Base-by-base conservation (phyloP, 805 yeast genomes). In the Candida pseudofarinosa region DNA sequence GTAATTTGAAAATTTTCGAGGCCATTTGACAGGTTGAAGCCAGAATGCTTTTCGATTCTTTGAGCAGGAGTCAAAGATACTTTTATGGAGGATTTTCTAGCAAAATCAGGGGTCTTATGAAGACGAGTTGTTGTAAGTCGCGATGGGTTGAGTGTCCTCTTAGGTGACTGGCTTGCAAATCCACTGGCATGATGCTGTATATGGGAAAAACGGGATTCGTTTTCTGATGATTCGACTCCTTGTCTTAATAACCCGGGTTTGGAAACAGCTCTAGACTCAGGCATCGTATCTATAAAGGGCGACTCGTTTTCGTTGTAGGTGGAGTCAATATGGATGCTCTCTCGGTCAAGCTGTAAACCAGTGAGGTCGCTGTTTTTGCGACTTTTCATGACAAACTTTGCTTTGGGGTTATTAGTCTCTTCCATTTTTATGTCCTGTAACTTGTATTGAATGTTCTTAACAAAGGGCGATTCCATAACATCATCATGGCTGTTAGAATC, bases 51-150 rank as follows among this genome's bases (percentile, higher is more conserved):
- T 47, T 76, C 80, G 20, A 73, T 51, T 26, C 76, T 54, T 48
- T 77, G 81, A 0, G 80, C 80, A 5, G 81, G 81, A 0, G 81
- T 76, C 14, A 69, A 48, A 2, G 75, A 67, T 5, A 69, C 60
- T 39, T 65, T 68, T 4, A 67, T 71, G 2, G 71, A 62, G 4
- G 66, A 50, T 26, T 49, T 55, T 35, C 69, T 38, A 14, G 28
- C 28, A 23, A 7, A 23, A 23, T 23, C 28, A 23, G 28, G 28
- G 10, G 28, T 23, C 10, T 10, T 23, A 7, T 23, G 28, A 10
- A 23, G 28, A 7, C 10, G 28, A 23, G 10, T 23, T 23, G 28
- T 23, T 6, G 6, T 23, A 23, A 6, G 28, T 23, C 28, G 6
- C 10, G 28, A 6, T 23, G 28, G 10, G 10, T 23, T 23, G 6